Evolutionary conservation across 805 yeast genomes (phyloP).

Genomic region (Cyberlindnera xishuangbannaensis): DNA sequence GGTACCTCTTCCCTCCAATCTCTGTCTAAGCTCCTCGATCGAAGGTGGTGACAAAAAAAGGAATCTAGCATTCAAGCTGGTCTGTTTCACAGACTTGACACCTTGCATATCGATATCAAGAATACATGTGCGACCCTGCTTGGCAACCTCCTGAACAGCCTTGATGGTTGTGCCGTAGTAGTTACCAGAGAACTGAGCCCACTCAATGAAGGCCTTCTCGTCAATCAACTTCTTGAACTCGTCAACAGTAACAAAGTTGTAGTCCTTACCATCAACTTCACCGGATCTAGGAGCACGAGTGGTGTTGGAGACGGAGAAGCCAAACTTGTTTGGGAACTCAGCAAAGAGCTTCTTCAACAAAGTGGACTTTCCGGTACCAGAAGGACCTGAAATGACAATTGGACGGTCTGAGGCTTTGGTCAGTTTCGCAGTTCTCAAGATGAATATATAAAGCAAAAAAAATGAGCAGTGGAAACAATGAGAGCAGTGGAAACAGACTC

Average conservation of each 20-base stretch:
- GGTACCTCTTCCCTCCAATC: constrained; percentile 89
- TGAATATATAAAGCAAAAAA: neutral
- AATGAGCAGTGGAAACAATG: too few species aligned
- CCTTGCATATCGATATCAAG: constrained; percentile 99
- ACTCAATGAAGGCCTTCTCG: constrained; percentile 78
- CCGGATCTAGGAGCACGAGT: constrained; percentile 91
- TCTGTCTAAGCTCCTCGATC: constrained; percentile 62
- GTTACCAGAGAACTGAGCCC: constrained; percentile 98
- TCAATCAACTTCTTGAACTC: constrained; percentile 73
- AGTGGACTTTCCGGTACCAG: constrained; percentile 94
- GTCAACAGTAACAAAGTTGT: constrained; percentile 79
- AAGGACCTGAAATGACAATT: constrained; percentile 94
- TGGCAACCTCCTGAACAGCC: constrained; percentile 61
- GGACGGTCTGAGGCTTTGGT: constrained; percentile 53
- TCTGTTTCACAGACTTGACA: constrained; percentile 81
- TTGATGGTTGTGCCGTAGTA: constrained; percentile 91
- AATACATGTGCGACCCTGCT: constrained; percentile 70
- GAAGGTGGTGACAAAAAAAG: constrained; percentile 93
- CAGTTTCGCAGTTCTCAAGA: neutral
- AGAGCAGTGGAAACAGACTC: too few species aligned
- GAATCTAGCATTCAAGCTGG: constrained; percentile 77
- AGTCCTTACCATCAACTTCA: constrained; percentile 83
- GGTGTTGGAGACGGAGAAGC: constrained; percentile 91
- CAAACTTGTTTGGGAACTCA: constrained; percentile 85
- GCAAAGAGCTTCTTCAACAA: constrained; percentile 82